Conservation (phyloP, 441 rosid species). For the Dalechampia spathulata region DNA sequence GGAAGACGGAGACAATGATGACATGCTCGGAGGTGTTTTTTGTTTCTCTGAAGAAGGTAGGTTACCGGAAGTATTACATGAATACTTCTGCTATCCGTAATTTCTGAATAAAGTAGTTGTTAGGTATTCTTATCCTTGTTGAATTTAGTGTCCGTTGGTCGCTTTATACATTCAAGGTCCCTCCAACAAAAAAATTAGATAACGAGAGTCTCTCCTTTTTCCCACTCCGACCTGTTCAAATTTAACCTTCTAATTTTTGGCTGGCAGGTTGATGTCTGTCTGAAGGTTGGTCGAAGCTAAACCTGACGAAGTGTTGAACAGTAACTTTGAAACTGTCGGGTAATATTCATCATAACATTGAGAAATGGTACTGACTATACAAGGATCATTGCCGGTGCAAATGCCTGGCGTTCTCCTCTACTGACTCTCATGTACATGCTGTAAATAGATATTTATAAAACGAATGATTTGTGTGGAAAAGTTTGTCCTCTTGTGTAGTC, state of each 20-base stretch:
- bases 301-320: conserved; percentile 28
- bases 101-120: background rate
- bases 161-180: background rate
- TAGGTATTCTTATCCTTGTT: background rate
- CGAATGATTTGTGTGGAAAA: conserved; percentile 48
- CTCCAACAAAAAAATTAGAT: background rate
- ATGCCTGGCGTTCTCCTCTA: conserved; percentile 20
- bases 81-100: background rate
- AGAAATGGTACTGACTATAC: conserved; percentile 43
- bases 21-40: conserved; percentile 84
- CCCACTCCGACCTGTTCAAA: background rate
- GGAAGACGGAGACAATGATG: conserved; percentile 60
- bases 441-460: conserved; percentile 53
- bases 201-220: no score
- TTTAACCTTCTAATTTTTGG: no score
- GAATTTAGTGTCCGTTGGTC: background rate
- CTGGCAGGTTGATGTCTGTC: no score
- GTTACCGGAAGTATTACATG: background rate
- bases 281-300: conserved; percentile 19
- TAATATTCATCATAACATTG: conserved; percentile 16
- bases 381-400: conserved; percentile 22
- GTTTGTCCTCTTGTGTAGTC: conserved; percentile 35
- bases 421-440: conserved; percentile 55
- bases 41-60: conserved; percentile 91
- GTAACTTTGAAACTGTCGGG: conserved; percentile 28